Base-by-base conservation (phyloP, 2,329 filamentous ascomycete species). In the Colletotrichum tropicale region DNA sequence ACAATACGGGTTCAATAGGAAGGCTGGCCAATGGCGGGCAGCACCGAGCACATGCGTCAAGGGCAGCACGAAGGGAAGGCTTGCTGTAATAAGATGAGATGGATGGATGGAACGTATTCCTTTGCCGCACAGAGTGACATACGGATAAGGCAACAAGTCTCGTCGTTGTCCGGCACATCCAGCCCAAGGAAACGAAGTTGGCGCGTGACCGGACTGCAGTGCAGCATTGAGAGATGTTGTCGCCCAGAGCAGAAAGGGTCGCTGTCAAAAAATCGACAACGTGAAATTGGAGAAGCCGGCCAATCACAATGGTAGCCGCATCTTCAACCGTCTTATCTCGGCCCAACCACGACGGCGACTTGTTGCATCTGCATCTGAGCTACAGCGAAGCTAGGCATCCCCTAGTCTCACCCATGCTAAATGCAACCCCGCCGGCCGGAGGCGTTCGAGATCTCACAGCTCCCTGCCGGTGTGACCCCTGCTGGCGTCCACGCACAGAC, bases 251-350 rank as follows among this genome's bases (percentile, higher is more conserved):
- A 32, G 16, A 43, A 32, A 48, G 69, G 69, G 48, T 64, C 71
- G 72, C 69, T 78, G 77, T 78, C 75, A 77, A 78, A 77, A 68
- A 73, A 77, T 78, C 38, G 84, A 86, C 85, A 86, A 80, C 84
- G 86, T 81, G 81, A 88, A 88, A 86, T 80, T 81, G 77, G 66
- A 64, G 58, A 73, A 65, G 58, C 26, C 68, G 75, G 77, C 86
- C 86, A 87, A 87, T 87, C 84, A 86, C 24, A 26, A 24, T 60
- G 52, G 18, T 32, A n/a, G 73, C 68, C 70, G 75, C 74, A 73
- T 79, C 78, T 76, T 78, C 71, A 48, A 64, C 74, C 74, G 76
- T 76, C 86, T 88, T 88, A 88, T 88, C 86, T 85, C 78, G 77
- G 78, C 75, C 85, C 86, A 87, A 85, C 82, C 82, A 86, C 71